Base-by-base conservation (phyloP, 352 stramenopile genomes). In the Globisporangium perplexum region DNA sequence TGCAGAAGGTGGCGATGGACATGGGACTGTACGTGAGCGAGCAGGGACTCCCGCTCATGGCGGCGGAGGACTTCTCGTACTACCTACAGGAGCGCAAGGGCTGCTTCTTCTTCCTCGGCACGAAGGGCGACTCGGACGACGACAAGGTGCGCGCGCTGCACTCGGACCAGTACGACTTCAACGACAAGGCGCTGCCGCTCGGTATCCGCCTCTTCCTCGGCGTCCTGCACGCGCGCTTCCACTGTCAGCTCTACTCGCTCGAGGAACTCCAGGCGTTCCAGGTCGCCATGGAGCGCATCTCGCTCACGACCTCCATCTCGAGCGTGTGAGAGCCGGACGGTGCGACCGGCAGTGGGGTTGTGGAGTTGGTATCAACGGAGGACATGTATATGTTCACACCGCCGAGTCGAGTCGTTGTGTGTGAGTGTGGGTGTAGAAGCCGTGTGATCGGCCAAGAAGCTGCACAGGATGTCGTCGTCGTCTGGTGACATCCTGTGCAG, bases 31-130 rank as follows among this genome's bases (percentile, higher is more conserved):
- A 87, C 46, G 80, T 97, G 50, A 88, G 90, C 47, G 72, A 88
- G 41, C 67, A 86, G 33, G 83, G 84, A 5, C 59, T 89, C 30
- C 65, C 91, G 4, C 96, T 96, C 28, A 98, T 98, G 94, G 93
- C 92, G 6, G 88, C 83, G 7, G 94, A 98, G 70, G 94, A 98
- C 62, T 98, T 98, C 79, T 84, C 82, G 15, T 98, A 96, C 63
- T 94, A 77, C 54, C 52, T 94, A 28, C 79, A 88, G 30, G 75
- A 89, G 39, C 75, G 77, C 55, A 90, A 90, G 51, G 83, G 83
- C 41, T 94, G 83, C 57, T 92, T 89, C 53, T 92, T 91, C 52
- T 92, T 94, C 52, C 56, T 94, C 26, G 83, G 83, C 33, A 93
- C 80, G 18, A 91, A 89, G 53, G 80, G 89, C 41, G 64, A 79